Percentiles rank a stretch among this genome's conserved stretches.
Evolutionary conservation across 805 yeast species (phyloP).

Genomic region (Saccharomyces mikatae): DNA sequence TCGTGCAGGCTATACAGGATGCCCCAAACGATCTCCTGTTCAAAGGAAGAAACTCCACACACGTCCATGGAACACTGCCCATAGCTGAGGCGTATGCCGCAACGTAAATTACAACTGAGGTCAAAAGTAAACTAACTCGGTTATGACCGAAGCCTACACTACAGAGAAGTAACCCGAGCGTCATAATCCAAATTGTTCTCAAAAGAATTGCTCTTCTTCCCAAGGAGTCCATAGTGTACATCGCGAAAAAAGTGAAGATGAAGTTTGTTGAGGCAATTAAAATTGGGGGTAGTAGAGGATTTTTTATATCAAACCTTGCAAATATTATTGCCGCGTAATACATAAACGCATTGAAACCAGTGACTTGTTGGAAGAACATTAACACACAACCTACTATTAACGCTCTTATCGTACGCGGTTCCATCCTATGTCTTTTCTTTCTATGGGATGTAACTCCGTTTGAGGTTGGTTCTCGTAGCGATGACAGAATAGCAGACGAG

Average conservation of each 20-base stretch:
- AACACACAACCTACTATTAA: conserved; percentile 42
- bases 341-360: conserved; percentile 59
- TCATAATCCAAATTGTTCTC: conserved; percentile 35
- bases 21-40: conserved; percentile 37
- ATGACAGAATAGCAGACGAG: background rate
- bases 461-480: background rate
- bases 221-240: conserved; percentile 40
- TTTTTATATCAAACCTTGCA: conserved; percentile 40
- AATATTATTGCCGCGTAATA: conserved; percentile 54
- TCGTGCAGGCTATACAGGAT: conserved; percentile 35
- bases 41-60: conserved; percentile 38
- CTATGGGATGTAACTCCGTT: background rate
- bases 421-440: conserved; percentile 17
- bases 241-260: conserved; percentile 45
- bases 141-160: conserved; percentile 24
- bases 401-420: conserved; percentile 33
- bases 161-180: conserved; percentile 29
- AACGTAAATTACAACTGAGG: conserved; percentile 32
- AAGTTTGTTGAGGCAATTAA: conserved; percentile 49
- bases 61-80: conserved; percentile 40
- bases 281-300: conserved; percentile 51
- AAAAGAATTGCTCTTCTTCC: conserved; percentile 43
- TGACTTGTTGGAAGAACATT: conserved; percentile 49
- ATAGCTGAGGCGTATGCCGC: conserved; percentile 37
- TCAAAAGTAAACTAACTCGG: conserved; percentile 18